A percentile compares a stretch with the other conserved stretches of the same genome.
Evolutionary conservation across 2,329 filamentous ascomycete genomes (phyloP).

Genomic region (Hypoxylon sp.): DNA sequence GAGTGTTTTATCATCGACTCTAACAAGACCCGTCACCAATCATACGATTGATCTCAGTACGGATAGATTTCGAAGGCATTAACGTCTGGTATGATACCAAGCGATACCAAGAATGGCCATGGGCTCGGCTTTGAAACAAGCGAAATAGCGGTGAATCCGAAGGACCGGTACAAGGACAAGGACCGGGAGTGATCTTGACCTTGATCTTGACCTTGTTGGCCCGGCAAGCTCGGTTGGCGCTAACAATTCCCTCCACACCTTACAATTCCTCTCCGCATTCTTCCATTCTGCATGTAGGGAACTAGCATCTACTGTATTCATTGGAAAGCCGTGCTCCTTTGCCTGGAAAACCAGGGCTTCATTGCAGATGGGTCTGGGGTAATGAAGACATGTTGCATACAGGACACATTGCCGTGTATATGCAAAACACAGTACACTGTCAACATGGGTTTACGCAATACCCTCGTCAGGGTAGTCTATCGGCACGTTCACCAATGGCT

Average conservation of each 20-base stretch:
- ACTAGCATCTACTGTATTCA: constrained; percentile 1
- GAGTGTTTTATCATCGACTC: constrained; percentile 2
- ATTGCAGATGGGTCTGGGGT: constrained; percentile 23
- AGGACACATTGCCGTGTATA: constrained; percentile 13
- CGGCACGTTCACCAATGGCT: constrained; percentile 1
- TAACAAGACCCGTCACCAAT: constrained; percentile 16
- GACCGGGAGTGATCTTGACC: constrained; percentile 10
- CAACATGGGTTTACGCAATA: constrained; percentile 12
- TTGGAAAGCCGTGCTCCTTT: neutral
- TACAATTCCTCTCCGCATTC: constrained; percentile 23
- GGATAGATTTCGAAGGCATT: neutral
- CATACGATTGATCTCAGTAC: constrained; percentile 23
- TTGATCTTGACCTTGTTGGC: constrained; percentile 12
- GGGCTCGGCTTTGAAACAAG: constrained; percentile 1
- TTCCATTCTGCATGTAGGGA: constrained; percentile 16
- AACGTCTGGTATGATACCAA: constrained; percentile 11
- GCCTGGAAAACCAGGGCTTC: constrained; percentile 7
- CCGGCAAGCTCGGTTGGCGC: constrained; percentile 31
- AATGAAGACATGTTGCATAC: constrained; percentile 3
- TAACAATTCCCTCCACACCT: neutral
- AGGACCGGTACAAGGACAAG: constrained; percentile 27
- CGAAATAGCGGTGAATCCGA: constrained; percentile 41
- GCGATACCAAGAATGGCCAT: neutral
- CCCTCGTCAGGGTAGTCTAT: constrained; percentile 11
- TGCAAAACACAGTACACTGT: constrained; percentile 5